phyloP scores from a whole-genome alignment of 257 asterid genomes.

The Gentiana macrophylla region DNA sequence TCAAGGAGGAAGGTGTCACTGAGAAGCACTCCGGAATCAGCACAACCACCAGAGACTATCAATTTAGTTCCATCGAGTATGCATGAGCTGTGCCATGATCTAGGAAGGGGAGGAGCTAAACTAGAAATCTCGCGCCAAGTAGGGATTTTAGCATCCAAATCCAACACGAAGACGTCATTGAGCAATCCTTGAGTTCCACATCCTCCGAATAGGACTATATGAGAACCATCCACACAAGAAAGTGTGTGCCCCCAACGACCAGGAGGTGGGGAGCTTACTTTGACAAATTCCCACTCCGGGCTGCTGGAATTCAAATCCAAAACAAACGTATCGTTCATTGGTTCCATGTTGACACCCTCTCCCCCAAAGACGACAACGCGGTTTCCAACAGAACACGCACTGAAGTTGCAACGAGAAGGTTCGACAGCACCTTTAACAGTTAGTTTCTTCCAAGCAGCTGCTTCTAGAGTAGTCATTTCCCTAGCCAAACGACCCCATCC shows the following conservation, averaged over 20 bases:
- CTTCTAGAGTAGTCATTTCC: conserved; percentile 87
- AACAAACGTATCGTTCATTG: conserved; percentile 86
- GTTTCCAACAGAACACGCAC: conserved; percentile 93
- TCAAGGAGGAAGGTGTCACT: conserved; percentile 86
- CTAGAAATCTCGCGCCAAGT: conserved; percentile 92
- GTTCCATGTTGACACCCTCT: conserved; percentile 97
- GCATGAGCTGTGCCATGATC: conserved; percentile 99
- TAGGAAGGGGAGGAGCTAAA: conserved; percentile 88
- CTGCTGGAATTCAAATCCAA: conserved; percentile 66
- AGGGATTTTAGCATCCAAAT: conserved; percentile 76
- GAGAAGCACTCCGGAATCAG: conserved; percentile 83
- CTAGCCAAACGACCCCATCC: conserved; percentile 91
- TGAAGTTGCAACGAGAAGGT: conserved; percentile 94
- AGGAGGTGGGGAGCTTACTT: conserved; percentile 89
- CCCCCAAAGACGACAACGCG: conserved; percentile 92
- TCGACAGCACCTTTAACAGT: conserved; percentile 83
- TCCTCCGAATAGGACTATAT: conserved; percentile 84
- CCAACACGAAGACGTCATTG: conserved; percentile 83
- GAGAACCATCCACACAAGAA: conserved; percentile 83
- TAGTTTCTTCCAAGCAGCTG: conserved; percentile 83
- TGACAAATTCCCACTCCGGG: conserved; percentile 79
- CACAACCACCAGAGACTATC: conserved; percentile 89
- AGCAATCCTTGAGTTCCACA: conserved; percentile 93
- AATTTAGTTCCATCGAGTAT: conserved; percentile 90
- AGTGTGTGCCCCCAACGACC: conserved; percentile 98